These are phyloP conservation scores for Coemansia sp. DNA, from an alignment of 192 early-diverging fungal species.

Conservation along the genomic window DNA sequence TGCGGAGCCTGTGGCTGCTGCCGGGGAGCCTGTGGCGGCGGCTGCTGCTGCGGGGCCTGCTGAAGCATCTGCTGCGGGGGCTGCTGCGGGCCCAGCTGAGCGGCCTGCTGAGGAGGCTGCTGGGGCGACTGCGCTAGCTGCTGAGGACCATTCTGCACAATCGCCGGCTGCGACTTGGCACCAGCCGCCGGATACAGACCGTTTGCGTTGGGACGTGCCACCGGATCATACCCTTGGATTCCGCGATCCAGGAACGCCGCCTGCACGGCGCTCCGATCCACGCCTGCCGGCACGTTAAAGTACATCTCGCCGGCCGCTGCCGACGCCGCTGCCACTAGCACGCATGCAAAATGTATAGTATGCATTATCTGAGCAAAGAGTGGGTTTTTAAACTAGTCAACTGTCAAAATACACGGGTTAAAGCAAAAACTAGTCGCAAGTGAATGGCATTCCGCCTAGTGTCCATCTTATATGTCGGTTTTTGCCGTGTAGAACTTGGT, in stretches of 20 bases:
- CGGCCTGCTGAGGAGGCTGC: neutral
- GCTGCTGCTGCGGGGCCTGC: neutral
- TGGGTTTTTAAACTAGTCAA: no score
- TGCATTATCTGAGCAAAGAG: slow-evolving; percentile 4
- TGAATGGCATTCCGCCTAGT: no score
- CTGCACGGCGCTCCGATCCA: slow-evolving; percentile 24
- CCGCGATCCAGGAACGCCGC: slow-evolving; percentile 23
- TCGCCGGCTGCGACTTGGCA: neutral
- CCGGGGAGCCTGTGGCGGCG: neutral
- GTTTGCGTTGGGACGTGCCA: slow-evolving; percentile 7
- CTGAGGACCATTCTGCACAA: neutral
- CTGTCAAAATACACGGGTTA: neutral
- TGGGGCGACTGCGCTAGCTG: neutral
- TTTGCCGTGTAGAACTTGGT: no score
- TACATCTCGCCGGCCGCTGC: slow-evolving; percentile 15
- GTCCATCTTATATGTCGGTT: no score
- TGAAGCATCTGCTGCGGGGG: neutral
- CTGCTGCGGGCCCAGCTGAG: neutral
- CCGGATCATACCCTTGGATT: slow-evolving; percentile 28
- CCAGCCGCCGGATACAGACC: slow-evolving; percentile 11
- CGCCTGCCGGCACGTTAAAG: slow-evolving; percentile 28
- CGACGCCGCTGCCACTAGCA: slow-evolving; percentile 18
- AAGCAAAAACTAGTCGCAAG: no score
- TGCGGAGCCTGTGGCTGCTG: neutral
- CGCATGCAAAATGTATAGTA: slow-evolving; percentile 2